phyloP scores from a whole-genome alignment of 2,329 filamentous ascomycete genomes.

The Colletotrichum sojae region DNA sequence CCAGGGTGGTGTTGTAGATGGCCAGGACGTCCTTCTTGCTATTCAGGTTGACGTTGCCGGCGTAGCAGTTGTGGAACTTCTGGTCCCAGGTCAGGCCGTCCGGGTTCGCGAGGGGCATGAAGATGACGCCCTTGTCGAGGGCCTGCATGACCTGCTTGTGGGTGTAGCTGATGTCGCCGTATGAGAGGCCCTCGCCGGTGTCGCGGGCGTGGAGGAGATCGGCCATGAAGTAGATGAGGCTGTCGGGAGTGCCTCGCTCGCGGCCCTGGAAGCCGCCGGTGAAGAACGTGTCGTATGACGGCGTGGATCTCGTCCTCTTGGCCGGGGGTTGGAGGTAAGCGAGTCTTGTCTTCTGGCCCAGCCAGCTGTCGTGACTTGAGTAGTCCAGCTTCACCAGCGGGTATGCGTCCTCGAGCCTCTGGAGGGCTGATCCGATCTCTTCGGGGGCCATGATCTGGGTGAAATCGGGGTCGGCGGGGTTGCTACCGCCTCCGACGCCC shows the following conservation, averaged over 20 bases:
- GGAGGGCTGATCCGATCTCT: conserved; percentile 60
- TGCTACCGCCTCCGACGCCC: conserved; percentile 45
- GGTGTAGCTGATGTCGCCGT: conserved; percentile 66
- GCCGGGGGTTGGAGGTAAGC: conserved; percentile 50
- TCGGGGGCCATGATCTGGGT: conserved; percentile 59
- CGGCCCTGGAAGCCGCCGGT: conserved; percentile 69
- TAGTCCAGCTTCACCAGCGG: conserved; percentile 53
- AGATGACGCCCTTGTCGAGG: conserved; percentile 66
- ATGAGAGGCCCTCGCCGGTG: conserved; percentile 62
- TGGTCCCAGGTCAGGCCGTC: conserved; percentile 68
- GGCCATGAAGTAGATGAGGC: conserved; percentile 69
- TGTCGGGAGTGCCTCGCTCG: conserved; percentile 70
- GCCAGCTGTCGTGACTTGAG: conserved; percentile 58
- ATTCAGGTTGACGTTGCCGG: conserved; percentile 67
- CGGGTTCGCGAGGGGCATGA: conserved; percentile 66
- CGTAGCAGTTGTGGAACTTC: conserved; percentile 64
- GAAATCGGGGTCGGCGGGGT: conserved; percentile 51
- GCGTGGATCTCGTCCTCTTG: no score
- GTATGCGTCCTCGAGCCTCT: conserved; percentile 57
- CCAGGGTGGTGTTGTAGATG: not conserved
- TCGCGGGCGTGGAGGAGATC: conserved; percentile 69
- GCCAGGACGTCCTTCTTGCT: conserved; percentile 30
- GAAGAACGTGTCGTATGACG: conserved; percentile 53
- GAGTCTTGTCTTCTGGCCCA: conserved; percentile 56
- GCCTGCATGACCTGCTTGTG: conserved; percentile 64